Evolutionary conservation across 108 stramenopile genomes (phyloP).

Genomic region (Aurantiochytrium sp.): DNA sequence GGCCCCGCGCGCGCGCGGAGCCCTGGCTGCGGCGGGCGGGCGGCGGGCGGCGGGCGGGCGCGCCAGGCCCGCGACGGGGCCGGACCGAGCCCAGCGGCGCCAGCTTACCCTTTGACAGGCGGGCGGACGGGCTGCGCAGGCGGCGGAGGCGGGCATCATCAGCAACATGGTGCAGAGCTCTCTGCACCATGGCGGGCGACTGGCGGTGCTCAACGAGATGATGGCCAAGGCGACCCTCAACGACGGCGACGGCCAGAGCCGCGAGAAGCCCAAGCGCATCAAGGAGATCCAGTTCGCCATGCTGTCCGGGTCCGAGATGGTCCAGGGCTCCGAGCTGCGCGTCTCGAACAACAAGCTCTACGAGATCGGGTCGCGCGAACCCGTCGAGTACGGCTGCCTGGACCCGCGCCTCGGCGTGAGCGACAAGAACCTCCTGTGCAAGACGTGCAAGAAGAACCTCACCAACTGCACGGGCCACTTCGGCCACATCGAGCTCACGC

Average conservation of each 20-base stretch:
- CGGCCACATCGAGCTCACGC: constrained; percentile 84
- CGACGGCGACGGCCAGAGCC: constrained; percentile 3
- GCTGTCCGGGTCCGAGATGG: constrained; percentile 82
- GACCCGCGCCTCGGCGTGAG: constrained; percentile 88
- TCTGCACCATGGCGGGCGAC: background rate
- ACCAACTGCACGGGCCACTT: constrained; percentile 90
- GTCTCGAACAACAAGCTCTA: constrained; percentile 84
- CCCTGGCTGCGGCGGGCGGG: too few species aligned
- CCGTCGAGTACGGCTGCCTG: constrained; percentile 81
- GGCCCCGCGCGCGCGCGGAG: too few species aligned
- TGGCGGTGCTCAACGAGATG: background rate
- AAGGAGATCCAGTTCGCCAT: constrained; percentile 90
- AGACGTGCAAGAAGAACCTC: constrained; percentile 83
- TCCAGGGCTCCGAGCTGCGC: constrained; percentile 84
- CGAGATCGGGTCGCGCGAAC: constrained; percentile 78
- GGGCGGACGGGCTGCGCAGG: background rate
- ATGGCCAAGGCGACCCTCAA: background rate
- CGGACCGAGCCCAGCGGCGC: too few species aligned
- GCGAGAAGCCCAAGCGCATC: constrained; percentile 75
- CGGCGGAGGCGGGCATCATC: background rate
- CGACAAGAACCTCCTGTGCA: constrained; percentile 77
- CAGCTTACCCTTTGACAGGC: too few species aligned
- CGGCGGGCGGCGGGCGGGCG: too few species aligned
- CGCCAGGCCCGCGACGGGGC: too few species aligned
- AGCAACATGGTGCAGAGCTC: background rate